Percentiles rank a stretch among this genome's conserved stretches.
phyloP scores from a whole-genome alignment of 129 eudicot genomes.

The Artemisia argyi region DNA sequence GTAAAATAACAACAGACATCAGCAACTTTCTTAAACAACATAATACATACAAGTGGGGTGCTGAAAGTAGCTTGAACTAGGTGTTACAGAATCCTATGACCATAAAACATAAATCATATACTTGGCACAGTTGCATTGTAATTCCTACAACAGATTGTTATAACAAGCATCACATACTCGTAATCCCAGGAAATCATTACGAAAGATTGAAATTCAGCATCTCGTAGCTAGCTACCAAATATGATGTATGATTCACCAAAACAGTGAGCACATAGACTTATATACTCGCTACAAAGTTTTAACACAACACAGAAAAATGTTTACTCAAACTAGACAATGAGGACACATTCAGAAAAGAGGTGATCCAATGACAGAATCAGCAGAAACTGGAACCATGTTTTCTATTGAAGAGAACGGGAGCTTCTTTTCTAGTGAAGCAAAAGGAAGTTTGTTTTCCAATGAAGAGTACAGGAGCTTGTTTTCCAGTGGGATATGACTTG shows the following conservation, averaged over 20 bases:
- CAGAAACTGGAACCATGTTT: slow-evolving; percentile 40
- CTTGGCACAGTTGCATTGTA: not conserved
- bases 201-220: not conserved
- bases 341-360: slow-evolving; percentile 11
- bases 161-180: not conserved
- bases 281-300: slow-evolving; percentile 1
- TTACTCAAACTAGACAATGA: not conserved
- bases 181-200: not conserved
- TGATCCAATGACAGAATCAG: slow-evolving; percentile 28
- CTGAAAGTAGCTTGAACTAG: not conserved
- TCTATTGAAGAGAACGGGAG: slow-evolving; percentile 56
- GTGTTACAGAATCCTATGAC: too few species aligned
- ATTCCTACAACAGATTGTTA: not conserved
- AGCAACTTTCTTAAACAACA: too few species aligned
- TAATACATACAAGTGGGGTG: not conserved
- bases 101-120: too few species aligned
- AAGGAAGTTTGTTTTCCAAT: slow-evolving; percentile 48
- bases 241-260: not conserved
- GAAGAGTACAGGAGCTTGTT: slow-evolving; percentile 41
- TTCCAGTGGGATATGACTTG: slow-evolving; percentile 31
- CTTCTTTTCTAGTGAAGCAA: slow-evolving; percentile 52
- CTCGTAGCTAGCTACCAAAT: not conserved
- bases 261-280: not conserved
- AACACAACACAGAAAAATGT: not conserved
- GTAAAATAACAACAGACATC: too few species aligned